Evolutionary conservation across 345 rosid genomes (phyloP).

Genomic region (Iberis pinnata): DNA sequence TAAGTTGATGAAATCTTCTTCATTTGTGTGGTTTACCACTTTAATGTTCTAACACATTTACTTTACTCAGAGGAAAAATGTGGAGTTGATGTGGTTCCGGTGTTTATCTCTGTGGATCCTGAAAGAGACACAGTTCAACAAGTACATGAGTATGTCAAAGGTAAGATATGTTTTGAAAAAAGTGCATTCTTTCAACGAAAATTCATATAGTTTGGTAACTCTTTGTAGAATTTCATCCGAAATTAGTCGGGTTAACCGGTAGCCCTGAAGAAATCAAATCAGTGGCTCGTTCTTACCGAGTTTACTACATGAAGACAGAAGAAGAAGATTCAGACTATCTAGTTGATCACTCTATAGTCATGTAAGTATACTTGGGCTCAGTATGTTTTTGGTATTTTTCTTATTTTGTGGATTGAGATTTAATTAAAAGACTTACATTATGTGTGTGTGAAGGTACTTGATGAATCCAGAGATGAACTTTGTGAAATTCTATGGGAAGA

Average conservation of each 20-base stretch:
- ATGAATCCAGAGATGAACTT: slow-evolving; percentile 85
- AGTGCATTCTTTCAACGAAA: too few relatives aligned
- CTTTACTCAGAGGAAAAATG: slow-evolving; percentile 58
- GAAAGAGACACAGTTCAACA: slow-evolving; percentile 92
- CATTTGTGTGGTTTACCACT: not conserved
- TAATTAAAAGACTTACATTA: too few relatives aligned
- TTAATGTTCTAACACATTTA: slow-evolving; percentile 12
- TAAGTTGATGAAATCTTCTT: slow-evolving; percentile 31
- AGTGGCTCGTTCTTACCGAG: slow-evolving; percentile 87
- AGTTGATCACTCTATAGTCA: slow-evolving; percentile 95
- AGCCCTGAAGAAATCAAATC: slow-evolving; percentile 66
- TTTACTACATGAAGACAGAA: slow-evolving; percentile 90
- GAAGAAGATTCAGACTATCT: slow-evolving; percentile 99
- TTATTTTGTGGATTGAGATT: not conserved
- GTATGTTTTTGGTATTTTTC: too few relatives aligned
- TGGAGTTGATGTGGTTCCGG: slow-evolving; percentile 65
- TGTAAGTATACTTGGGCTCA: slow-evolving; percentile 39
- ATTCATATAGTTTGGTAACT: not conserved
- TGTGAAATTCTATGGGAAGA: slow-evolving; percentile 88
- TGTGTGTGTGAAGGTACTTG: slow-evolving; percentile 48
- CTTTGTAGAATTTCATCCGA: slow-evolving; percentile 77
- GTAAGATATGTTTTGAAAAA: too few relatives aligned
- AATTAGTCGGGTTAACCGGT: slow-evolving; percentile 81
- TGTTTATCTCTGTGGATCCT: slow-evolving; percentile 93
- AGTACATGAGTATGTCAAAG: slow-evolving; percentile 89